phyloP scores from a whole-genome alignment of 148 eudicot genomes.

The Vaccinium corymbosum region DNA sequence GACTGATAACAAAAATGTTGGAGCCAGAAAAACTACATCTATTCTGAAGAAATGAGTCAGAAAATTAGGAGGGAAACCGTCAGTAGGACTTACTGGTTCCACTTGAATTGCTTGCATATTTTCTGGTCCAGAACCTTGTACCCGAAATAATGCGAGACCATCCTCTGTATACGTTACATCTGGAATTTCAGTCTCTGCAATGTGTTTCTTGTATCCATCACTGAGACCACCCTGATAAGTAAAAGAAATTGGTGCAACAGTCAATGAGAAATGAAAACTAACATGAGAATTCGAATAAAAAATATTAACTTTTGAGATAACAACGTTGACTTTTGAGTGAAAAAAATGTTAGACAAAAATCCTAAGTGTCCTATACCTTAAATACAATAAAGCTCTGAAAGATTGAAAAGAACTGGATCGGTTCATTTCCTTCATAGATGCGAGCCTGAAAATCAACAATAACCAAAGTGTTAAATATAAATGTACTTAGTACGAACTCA shows the following conservation, averaged over 20 bases:
- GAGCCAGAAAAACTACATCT: neutral
- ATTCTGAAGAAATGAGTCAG: neutral
- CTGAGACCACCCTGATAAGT: constrained; percentile 74
- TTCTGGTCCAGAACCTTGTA: constrained; percentile 86
- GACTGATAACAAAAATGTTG: neutral
- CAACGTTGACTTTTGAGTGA: neutral
- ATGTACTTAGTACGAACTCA: neutral
- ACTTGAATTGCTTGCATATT: constrained; percentile 98
- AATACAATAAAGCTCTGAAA: constrained; percentile 89
- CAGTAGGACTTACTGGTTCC: constrained; percentile 48
- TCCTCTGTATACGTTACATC: constrained; percentile 70
- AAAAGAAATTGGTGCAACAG: constrained; percentile 13
- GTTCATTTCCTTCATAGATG: constrained; percentile 80
- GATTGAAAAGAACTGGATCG: constrained; percentile 80
- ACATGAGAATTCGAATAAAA: neutral
- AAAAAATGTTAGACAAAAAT: neutral
- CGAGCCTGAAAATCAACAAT: constrained; percentile 56
- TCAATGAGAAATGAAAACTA: constrained; percentile 5
- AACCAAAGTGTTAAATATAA: constrained; percentile 19
- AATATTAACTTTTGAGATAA: neutral
- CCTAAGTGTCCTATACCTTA: constrained; percentile 46
- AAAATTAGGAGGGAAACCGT: constrained; percentile 5
- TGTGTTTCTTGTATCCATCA: constrained; percentile 58
- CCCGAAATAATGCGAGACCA: constrained; percentile 67
- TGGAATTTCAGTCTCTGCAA: constrained; percentile 54